Evolutionary conservation across 164 flowering plant genomes (phyloP).

Genomic region (Kalanchoe fedtschenkoi): DNA sequence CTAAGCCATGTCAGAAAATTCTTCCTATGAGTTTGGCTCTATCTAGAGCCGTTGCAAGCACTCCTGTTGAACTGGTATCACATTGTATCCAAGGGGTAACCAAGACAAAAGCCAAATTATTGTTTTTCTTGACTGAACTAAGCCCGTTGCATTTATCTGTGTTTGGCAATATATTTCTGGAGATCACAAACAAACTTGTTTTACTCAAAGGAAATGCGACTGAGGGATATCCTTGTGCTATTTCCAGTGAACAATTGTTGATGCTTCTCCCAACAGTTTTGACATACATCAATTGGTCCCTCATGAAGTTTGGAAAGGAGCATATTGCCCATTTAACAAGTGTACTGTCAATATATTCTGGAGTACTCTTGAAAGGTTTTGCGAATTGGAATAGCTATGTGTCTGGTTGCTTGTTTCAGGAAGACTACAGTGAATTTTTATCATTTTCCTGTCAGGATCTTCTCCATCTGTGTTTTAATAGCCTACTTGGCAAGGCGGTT

Average conservation of each 20-base stretch:
- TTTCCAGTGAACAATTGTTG: slow-evolving; percentile 47
- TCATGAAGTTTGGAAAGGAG: slow-evolving; percentile 28
- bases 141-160: slow-evolving; percentile 56
- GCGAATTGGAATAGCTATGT: slow-evolving; percentile 56
- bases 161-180: slow-evolving; percentile 43
- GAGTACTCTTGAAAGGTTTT: slow-evolving; percentile 44
- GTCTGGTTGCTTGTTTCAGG: slow-evolving; percentile 31
- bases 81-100: slow-evolving; percentile 37
- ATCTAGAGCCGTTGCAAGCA: slow-evolving; percentile 32
- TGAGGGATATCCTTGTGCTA: slow-evolving; percentile 9
- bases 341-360: slow-evolving; percentile 44
- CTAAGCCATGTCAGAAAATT: slow-evolving; percentile 17
- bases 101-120: slow-evolving; percentile 38
- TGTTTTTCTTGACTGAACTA: slow-evolving; percentile 42
- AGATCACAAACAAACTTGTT: slow-evolving; percentile 11
- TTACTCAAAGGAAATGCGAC: slow-evolving; percentile 4
- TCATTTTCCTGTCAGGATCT: slow-evolving; percentile 45
- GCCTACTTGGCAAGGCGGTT: slow-evolving; percentile 61
- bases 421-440: slow-evolving; percentile 26
- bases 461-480: slow-evolving; percentile 23
- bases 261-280: slow-evolving; percentile 71
- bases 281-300: slow-evolving; percentile 33
- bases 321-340: slow-evolving; percentile 13
- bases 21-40: slow-evolving; percentile 35
- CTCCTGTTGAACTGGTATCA: slow-evolving; percentile 44